These are phyloP conservation scores for Phaeosphaeriaceae sp. DNA, from an alignment of 2,329 filamentous ascomycete genomes.

Conservation along the genomic window DNA sequence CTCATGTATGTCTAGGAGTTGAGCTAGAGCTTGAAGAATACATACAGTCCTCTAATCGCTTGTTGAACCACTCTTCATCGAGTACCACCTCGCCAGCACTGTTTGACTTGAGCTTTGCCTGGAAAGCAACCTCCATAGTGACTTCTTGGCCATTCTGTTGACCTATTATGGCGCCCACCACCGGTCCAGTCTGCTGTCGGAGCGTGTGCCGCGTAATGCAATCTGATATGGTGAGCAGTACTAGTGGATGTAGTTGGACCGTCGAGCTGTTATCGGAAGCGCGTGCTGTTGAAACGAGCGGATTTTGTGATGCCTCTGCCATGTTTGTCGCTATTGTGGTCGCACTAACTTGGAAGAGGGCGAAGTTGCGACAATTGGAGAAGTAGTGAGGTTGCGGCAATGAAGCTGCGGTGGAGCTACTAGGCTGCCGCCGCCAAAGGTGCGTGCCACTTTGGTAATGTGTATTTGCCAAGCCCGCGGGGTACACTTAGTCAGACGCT, in stretches of 20 bases:
- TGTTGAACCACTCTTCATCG: slow-evolving; percentile 74
- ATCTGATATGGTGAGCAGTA: slow-evolving; percentile 95
- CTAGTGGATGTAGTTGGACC: slow-evolving; percentile 87
- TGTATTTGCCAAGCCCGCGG: slow-evolving; percentile 2
- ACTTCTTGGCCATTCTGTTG: slow-evolving; percentile 90
- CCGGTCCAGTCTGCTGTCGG: slow-evolving; percentile 74
- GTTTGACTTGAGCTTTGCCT: slow-evolving; percentile 65
- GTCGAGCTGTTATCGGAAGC: slow-evolving; percentile 76
- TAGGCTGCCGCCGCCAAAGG: slow-evolving; percentile 6
- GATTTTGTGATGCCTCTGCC: slow-evolving; percentile 47
- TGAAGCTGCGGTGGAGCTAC: slow-evolving; percentile 4
- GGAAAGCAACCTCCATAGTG: slow-evolving; percentile 92
- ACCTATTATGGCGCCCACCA: slow-evolving; percentile 87
- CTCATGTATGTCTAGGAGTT: background rate
- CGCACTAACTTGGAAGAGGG: background rate
- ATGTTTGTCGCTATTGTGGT: slow-evolving; percentile 31
- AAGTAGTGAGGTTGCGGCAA: background rate
- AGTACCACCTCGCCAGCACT: slow-evolving; percentile 66
- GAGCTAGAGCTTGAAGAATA: slow-evolving; percentile 11
- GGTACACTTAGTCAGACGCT: background rate
- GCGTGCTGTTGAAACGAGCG: slow-evolving; percentile 53
- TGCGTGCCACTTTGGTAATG: slow-evolving; percentile 4
- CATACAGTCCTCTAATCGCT: slow-evolving; percentile 85
- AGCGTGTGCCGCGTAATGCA: slow-evolving; percentile 92
- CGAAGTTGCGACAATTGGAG: background rate